Conservation (phyloP, 208 protist genomes). For the Angomonas deanei region DNA sequence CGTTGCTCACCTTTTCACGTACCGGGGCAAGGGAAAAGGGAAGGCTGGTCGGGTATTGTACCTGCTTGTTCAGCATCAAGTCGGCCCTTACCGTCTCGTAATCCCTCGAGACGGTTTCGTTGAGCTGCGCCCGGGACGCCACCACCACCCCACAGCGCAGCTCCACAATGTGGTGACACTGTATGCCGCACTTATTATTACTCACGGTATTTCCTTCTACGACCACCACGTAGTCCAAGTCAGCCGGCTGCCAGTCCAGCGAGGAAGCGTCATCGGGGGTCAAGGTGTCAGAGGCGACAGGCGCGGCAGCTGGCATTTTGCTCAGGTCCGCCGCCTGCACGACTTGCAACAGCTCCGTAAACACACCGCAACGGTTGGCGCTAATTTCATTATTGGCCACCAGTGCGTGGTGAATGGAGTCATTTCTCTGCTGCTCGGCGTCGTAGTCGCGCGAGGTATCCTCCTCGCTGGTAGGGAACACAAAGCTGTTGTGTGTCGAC, state of each 20-base stretch:
- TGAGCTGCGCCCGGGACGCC: constrained; percentile 20
- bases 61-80: constrained; percentile 20
- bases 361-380: constrained; percentile 31
- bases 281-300: background rate
- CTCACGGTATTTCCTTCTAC: constrained; percentile 66
- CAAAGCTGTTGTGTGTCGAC: constrained; percentile 4
- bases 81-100: constrained; percentile 39
- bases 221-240: constrained; percentile 24
- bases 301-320: background rate
- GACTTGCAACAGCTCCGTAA: constrained; percentile 34
- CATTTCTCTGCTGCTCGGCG: constrained; percentile 16
- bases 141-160: constrained; percentile 31
- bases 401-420: constrained; percentile 35
- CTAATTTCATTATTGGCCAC: constrained; percentile 34
- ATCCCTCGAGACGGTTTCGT: constrained; percentile 22
- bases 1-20: constrained; percentile 35
- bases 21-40: constrained; percentile 28
- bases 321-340: constrained; percentile 7
- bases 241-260: constrained; percentile 2
- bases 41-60: constrained; percentile 2
- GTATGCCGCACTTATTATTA: constrained; percentile 42
- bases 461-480: background rate
- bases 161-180: constrained; percentile 66
- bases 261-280: constrained; percentile 3
- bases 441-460: background rate